Conservation (phyloP, 2,329 filamentous ascomycete genomes). For the Exophiala alcalophila region DNA sequence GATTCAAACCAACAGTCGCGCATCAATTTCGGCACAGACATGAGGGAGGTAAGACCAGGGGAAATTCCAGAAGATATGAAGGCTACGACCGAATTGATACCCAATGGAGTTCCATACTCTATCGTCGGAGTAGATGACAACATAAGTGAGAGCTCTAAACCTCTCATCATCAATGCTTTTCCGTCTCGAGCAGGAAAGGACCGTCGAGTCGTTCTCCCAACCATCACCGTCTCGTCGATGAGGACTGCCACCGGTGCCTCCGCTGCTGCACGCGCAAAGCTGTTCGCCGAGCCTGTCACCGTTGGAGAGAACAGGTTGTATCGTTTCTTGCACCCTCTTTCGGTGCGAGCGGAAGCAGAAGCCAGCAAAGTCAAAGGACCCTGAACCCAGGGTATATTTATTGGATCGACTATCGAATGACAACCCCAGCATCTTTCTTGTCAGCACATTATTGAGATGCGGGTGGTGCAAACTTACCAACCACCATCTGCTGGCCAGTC, state of each 20-base stretch:
- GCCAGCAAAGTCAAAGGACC: background rate
- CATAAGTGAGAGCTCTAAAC: conserved; percentile 36
- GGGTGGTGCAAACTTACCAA: conserved; percentile 41
- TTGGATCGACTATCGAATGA: conserved; percentile 12
- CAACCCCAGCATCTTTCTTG: conserved; percentile 24
- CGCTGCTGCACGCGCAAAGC: conserved; percentile 19
- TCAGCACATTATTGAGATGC: conserved; percentile 16
- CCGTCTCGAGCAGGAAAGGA: background rate
- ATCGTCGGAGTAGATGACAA: conserved; percentile 34
- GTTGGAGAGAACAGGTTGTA: conserved; percentile 18
- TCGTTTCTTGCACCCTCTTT: conserved; percentile 18
- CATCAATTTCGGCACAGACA: conserved; percentile 20
- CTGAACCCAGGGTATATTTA: background rate
- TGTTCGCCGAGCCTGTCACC: conserved; percentile 14
- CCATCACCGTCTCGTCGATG: conserved; percentile 22
- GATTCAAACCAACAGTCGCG: conserved; percentile 1
- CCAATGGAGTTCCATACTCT: conserved; percentile 38
- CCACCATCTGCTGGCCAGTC: conserved; percentile 45
- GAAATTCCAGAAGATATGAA: conserved; percentile 17
- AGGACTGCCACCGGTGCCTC: conserved; percentile 10
- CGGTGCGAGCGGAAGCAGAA: background rate
- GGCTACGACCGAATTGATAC: conserved; percentile 13
- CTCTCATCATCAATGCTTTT: conserved; percentile 37
- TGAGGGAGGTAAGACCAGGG: conserved; percentile 11
- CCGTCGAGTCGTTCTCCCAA: conserved; percentile 18